Conservation (phyloP, 78 protist genomes). For the Planoprotostelium fungivorum region DNA sequence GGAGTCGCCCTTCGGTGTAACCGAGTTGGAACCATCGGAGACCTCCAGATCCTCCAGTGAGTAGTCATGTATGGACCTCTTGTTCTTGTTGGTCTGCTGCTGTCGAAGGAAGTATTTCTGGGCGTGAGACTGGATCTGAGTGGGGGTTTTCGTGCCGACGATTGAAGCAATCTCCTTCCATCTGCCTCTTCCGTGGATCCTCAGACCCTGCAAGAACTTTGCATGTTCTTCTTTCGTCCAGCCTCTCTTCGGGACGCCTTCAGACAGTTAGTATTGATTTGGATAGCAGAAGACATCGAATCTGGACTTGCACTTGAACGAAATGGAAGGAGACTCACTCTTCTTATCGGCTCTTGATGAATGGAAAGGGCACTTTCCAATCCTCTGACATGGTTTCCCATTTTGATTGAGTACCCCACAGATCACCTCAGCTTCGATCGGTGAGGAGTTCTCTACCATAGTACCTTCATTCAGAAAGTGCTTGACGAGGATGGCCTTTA, state of each 20-base stretch:
- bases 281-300: no score
- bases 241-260: conserved; percentile 29
- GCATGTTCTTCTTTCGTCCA: conserved; percentile 74
- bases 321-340: neutral
- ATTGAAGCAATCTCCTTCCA: conserved; percentile 64
- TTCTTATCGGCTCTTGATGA: neutral
- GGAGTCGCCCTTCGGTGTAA: neutral
- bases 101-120: conserved; percentile 72
- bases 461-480: neutral
- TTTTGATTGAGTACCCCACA: neutral
- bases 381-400: neutral
- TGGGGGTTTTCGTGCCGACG: conserved; percentile 61
- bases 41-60: conserved; percentile 34
- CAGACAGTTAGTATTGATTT: neutral
- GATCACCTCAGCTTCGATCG: neutral
- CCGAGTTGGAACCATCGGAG: neutral
- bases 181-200: conserved; percentile 53
- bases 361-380: neutral
- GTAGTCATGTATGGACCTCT: conserved; percentile 61
- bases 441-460: neutral
- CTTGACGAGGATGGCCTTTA: neutral
- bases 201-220: conserved; percentile 51
- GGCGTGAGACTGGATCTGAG: conserved; percentile 75
- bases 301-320: no score
- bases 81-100: conserved; percentile 54